phyloP scores from a whole-genome alignment of 352 stramenopile genomes.

The Pythium apleroticum region DNA sequence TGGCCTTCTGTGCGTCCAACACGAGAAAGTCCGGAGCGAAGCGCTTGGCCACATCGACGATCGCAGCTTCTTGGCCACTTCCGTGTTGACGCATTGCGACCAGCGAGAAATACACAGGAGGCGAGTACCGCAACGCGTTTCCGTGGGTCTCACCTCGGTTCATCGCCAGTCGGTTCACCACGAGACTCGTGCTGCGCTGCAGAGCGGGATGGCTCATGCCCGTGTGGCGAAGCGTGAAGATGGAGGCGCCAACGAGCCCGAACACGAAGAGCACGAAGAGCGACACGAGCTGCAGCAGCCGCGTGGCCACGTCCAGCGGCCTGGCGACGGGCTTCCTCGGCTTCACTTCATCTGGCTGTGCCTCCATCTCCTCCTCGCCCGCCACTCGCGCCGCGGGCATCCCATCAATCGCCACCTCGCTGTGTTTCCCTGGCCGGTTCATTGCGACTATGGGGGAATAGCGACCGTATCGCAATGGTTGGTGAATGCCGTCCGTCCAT shows the following conservation, averaged over 20 bases:
- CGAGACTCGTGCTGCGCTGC: slow-evolving; percentile 5
- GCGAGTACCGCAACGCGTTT: not conserved
- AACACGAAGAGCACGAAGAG: slow-evolving; percentile 11
- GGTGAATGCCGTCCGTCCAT: too few species aligned
- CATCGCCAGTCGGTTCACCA: not conserved
- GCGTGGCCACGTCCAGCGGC: not conserved
- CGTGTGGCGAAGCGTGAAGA: slow-evolving; percentile 2
- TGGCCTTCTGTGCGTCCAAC: not conserved
- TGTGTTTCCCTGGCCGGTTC: slow-evolving; percentile 9
- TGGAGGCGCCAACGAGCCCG: not conserved
- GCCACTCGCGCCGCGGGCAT: slow-evolving; percentile 5
- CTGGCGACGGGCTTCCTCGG: not conserved
- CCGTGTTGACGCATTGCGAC: not conserved
- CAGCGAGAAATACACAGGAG: slow-evolving; percentile 1
- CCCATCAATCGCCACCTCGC: not conserved
- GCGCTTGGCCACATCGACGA: not conserved
- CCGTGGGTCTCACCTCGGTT: not conserved
- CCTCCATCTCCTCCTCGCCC: not conserved
- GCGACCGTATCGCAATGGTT: too few species aligned
- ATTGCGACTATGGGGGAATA: not conserved
- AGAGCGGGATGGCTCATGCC: slow-evolving; percentile 9
- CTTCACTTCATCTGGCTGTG: not conserved
- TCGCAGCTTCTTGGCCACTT: not conserved
- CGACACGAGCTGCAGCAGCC: slow-evolving; percentile 19
- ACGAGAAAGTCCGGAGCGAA: slow-evolving; percentile 4